Base-by-base conservation (phyloP, 2,329 filamentous ascomycete species). In the Verticillium albo-atrum region DNA sequence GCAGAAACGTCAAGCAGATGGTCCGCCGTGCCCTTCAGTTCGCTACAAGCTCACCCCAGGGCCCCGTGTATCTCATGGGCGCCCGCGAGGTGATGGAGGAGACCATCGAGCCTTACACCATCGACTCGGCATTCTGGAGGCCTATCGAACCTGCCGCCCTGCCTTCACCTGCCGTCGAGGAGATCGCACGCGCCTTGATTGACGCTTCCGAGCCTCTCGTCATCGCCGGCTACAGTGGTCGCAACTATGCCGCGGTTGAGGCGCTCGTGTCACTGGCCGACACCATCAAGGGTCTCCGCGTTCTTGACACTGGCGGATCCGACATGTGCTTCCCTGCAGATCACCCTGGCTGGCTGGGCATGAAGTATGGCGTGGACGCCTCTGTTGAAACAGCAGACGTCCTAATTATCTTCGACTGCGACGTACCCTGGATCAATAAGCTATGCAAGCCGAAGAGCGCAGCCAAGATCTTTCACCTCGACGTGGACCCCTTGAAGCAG, bases 391-490 rank as follows among this genome's bases (percentile, higher is more conserved):
- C 85, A 0, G 91, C 93, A 0, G 93, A 97, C 71, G 84, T 91
- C 10, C 95, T 97, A 60, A 65, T 97, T 1, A 88, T 97, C 3
- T 70, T 96, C 26, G 90, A 97, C 72, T 95, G 91, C 64, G 92
- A 97, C 69, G 92, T 96, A 0, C 92, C 93, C 0, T 97, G 92
- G 92, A 92, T 97, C 57, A 87, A 88, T 14, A 95, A 91, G 0
- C 86, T 86, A 15, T 86, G 83, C 71, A 78, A 78, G 64, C 86
- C 86, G 0, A 71, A 71, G 2, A 70, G 75, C 1, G 76, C 79
- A 15, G 80, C 82, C 23, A 79, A 77, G 62, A 75, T 89, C 60
- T 87, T 83, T 72, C 86, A 89, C 66, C 78, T 89, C 47, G 86
- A 89, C 65, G 77, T 86, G 52, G 86, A 89, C 64, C 84, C 86